phyloP scores from a whole-genome alignment of 2,329 filamentous ascomycete genomes.

The Colletotrichum sp. region DNA sequence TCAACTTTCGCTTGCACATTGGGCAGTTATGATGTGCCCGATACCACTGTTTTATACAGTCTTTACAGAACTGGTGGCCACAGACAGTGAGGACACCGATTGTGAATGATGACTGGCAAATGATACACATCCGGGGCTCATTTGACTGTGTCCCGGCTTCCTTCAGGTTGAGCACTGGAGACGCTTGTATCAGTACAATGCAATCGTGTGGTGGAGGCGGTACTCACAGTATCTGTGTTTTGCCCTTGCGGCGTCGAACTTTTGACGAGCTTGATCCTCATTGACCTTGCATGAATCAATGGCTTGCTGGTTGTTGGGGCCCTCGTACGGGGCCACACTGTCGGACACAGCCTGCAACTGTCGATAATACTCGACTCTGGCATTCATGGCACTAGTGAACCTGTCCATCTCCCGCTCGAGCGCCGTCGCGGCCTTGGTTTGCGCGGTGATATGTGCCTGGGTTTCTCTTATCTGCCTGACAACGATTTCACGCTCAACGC shows the following conservation, averaged over 20 bases:
- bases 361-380: slow-evolving; percentile 85
- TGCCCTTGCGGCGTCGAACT: slow-evolving; percentile 67
- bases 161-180: slow-evolving; percentile 56
- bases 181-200: not conserved
- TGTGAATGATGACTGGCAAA: slow-evolving; percentile 80
- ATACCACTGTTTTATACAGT: slow-evolving; percentile 85
- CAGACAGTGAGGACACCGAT: slow-evolving; percentile 85
- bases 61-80: slow-evolving; percentile 90
- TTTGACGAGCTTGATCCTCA: slow-evolving; percentile 59
- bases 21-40: slow-evolving; percentile 77
- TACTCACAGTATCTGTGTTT: slow-evolving; percentile 75
- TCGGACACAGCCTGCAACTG: slow-evolving; percentile 93
- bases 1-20: slow-evolving; percentile 77
- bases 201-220: not conserved
- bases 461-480: slow-evolving; percentile 66
- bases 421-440: slow-evolving; percentile 51
- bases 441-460: slow-evolving; percentile 56
- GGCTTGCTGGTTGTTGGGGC: slow-evolving; percentile 57
- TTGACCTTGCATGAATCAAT: slow-evolving; percentile 45
- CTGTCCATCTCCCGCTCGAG: slow-evolving; percentile 76
- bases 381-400: slow-evolving; percentile 82
- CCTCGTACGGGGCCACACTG: slow-evolving; percentile 77
- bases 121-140: slow-evolving; percentile 77
- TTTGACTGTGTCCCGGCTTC: slow-evolving; percentile 65
- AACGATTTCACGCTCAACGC: slow-evolving; percentile 69